These are phyloP conservation scores for Erythrobasidium yunnanense DNA, from an alignment of 768 basidiomycete genomes.

Conservation along the genomic window DNA sequence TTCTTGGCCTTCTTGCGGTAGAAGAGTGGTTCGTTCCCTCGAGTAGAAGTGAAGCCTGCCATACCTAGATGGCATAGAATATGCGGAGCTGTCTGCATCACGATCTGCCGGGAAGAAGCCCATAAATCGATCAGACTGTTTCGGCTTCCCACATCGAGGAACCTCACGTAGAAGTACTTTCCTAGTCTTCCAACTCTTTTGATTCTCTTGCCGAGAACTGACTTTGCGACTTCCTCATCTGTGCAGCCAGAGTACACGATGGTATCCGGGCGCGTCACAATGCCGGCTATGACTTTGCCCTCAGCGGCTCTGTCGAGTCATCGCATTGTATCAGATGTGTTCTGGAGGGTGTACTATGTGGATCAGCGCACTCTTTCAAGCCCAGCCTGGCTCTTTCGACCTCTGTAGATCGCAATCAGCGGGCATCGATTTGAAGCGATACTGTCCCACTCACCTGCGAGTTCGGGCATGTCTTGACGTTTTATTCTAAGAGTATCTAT, in stretches of 20 bases:
- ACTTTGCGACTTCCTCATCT: neutral
- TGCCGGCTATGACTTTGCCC: conserved; percentile 26
- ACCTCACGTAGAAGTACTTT: conserved; percentile 41
- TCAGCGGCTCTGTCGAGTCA: conserved; percentile 7
- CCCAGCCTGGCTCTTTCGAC: conserved; percentile 23
- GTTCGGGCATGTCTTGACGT: conserved; percentile 18
- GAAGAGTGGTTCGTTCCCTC: conserved; percentile 28
- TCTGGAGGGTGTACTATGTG: too few species aligned
- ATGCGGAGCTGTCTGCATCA: conserved; percentile 25
- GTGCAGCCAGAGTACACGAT: conserved; percentile 31
- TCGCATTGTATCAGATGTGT: neutral
- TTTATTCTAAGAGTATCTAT: too few species aligned
- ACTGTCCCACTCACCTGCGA: conserved; percentile 19
- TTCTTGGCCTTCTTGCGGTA: conserved; percentile 31
- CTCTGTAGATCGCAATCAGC: neutral
- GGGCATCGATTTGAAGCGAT: neutral
- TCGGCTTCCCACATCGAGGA: too few species aligned
- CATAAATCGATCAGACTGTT: neutral
- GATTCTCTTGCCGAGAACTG: conserved; percentile 27
- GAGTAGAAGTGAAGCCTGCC: conserved; percentile 19
- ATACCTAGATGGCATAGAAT: conserved; percentile 34
- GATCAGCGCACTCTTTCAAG: conserved; percentile 5
- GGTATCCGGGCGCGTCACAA: conserved; percentile 28
- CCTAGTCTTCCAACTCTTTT: conserved; percentile 29
- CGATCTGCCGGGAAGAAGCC: conserved; percentile 1